Conservation (phyloP, 2,329 filamentous ascomycete species). For the Didymosphaeria variabile region DNA sequence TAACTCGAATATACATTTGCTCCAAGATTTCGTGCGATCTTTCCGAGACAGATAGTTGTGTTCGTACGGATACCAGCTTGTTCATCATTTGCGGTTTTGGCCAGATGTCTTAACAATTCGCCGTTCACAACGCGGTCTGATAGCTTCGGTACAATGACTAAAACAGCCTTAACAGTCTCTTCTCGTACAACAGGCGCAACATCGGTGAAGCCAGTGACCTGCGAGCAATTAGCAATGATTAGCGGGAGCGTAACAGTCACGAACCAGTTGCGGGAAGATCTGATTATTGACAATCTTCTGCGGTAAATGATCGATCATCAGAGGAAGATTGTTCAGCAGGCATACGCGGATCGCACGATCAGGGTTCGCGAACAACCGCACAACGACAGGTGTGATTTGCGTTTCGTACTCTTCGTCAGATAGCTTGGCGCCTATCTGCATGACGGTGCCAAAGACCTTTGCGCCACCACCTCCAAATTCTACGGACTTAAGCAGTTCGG, state of each 20-base stretch:
- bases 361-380: slow-evolving; percentile 88
- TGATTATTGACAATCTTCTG: slow-evolving; percentile 94
- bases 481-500: slow-evolving; percentile 97
- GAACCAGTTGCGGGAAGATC: slow-evolving; percentile 91
- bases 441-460: slow-evolving; percentile 85
- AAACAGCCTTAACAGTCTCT: slow-evolving; percentile 93
- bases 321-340: slow-evolving; percentile 83
- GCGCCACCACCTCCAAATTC: slow-evolving; percentile 96
- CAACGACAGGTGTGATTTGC: slow-evolving; percentile 83
- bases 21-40: slow-evolving; percentile 90
- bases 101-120: slow-evolving; percentile 87
- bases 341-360: slow-evolving; percentile 93
- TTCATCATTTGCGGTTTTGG: slow-evolving; percentile 96
- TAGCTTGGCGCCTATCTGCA: slow-evolving; percentile 90
- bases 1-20: slow-evolving; percentile 57
- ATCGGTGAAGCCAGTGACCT: slow-evolving; percentile 95
- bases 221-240: slow-evolving; percentile 34
- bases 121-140: slow-evolving; percentile 94
- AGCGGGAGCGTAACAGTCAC: neutral
- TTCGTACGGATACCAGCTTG: slow-evolving; percentile 97
- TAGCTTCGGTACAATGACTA: slow-evolving; percentile 86
- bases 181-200: slow-evolving; percentile 90
- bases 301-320: slow-evolving; percentile 89
- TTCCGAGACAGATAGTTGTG: slow-evolving; percentile 95
- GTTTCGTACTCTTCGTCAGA: slow-evolving; percentile 88